Percentiles rank a stretch among this genome's conserved stretches.
Conservation (phyloP, 208 protist species). For the Zelonia costaricensis region DNA sequence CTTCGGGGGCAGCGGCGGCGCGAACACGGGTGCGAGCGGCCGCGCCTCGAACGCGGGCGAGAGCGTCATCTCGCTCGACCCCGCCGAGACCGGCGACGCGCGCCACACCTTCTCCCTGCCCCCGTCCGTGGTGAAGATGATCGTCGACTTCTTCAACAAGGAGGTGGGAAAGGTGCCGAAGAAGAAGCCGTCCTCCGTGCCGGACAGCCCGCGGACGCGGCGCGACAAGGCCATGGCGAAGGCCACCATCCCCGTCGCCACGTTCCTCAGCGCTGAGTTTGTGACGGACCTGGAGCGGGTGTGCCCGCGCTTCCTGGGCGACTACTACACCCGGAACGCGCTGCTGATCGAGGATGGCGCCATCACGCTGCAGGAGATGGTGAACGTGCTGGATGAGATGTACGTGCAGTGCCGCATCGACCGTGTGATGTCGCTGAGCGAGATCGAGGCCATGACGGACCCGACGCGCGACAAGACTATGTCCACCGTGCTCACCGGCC, state of each 20-base stretch:
- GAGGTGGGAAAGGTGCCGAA: conserved; percentile 53
- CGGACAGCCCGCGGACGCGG: conserved; percentile 58
- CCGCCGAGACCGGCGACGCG: conserved; percentile 33
- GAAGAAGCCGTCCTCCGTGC: conserved; percentile 50
- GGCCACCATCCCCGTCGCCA: conserved; percentile 46
- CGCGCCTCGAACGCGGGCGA: conserved; percentile 7
- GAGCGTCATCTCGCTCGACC: conserved; percentile 1
- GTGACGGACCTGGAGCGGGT: conserved; percentile 60
- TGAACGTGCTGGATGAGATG: conserved; percentile 84
- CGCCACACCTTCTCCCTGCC: conserved; percentile 63
- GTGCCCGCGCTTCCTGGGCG: conserved; percentile 46
- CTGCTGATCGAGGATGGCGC: conserved; percentile 75
- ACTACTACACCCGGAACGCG: conserved; percentile 63
- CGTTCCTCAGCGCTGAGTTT: conserved; percentile 62
- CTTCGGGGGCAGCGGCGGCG: too few species aligned
- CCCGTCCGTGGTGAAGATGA: conserved; percentile 47
- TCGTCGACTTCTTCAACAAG: conserved; percentile 69
- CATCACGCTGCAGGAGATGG: conserved; percentile 85
- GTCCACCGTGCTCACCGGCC: conserved; percentile 26
- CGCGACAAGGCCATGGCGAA: conserved; percentile 70
- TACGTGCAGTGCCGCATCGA: conserved; percentile 66
- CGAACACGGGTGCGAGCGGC: not conserved
- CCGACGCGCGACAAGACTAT: conserved; percentile 21
- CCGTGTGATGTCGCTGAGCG: conserved; percentile 34
- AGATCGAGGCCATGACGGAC: conserved; percentile 53